These are phyloP conservation scores for Fomitopsis schrenkii DNA, from an alignment of 1,284 basidiomycete species.

Conservation along the genomic window DNA sequence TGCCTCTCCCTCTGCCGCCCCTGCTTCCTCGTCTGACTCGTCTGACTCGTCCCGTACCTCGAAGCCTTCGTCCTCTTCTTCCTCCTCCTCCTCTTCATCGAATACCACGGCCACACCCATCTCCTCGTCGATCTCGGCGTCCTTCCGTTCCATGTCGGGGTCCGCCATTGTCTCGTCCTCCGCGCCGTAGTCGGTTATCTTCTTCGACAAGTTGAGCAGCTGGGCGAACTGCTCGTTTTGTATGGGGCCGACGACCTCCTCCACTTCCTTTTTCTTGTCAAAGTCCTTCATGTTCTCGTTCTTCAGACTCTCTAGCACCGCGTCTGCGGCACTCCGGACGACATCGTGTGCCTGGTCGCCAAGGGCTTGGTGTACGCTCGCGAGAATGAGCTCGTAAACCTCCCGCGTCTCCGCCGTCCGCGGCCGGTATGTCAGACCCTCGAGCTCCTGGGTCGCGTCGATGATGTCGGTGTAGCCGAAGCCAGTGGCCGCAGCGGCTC, in stretches of 20 bases:
- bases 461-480: conserved; percentile 87
- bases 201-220: conserved; percentile 87
- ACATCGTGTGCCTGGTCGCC: conserved; percentile 97
- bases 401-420: conserved; percentile 92
- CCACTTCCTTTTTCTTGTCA: conserved; percentile 95
- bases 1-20: conserved; percentile 38
- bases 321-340: conserved; percentile 91
- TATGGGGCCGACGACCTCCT: conserved; percentile 74
- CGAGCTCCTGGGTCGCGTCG: conserved; percentile 89
- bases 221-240: conserved; percentile 81
- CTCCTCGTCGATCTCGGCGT: conserved; percentile 87
- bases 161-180: conserved; percentile 79
- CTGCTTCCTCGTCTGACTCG: conserved; percentile 68
- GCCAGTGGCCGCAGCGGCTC: conserved; percentile 45
- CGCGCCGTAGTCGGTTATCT: conserved; percentile 93
- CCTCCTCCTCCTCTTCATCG: conserved; percentile 92
- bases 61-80: conserved; percentile 84
- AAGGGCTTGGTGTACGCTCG: conserved; percentile 76
- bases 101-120: conserved; percentile 95
- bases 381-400: conserved; percentile 91
- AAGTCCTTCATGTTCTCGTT: conserved; percentile 91
- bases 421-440: conserved; percentile 91
- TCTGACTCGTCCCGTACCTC: conserved; percentile 79
- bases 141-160: conserved; percentile 73
- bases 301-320: conserved; percentile 88